Base-by-base conservation (phyloP, 108 stramenopile species). In the Skeletonema marinoi region DNA sequence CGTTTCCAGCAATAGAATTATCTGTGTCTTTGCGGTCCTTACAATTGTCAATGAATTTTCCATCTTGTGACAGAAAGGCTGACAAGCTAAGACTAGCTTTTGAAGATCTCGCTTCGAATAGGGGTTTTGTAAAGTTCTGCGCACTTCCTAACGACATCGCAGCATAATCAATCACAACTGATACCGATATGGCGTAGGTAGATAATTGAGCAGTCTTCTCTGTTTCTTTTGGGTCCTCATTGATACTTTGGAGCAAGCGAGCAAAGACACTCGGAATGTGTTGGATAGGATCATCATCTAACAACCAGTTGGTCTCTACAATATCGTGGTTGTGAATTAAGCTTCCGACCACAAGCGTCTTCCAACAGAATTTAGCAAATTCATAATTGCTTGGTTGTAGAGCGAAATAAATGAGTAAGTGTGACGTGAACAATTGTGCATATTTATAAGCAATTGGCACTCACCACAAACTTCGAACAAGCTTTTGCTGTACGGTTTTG, bases 281-380 rank as follows among this genome's bases (percentile, higher is more conserved):
- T n/a, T 32, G 63, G 6, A 16, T 71, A 2, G 71, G 35, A 54
- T 72, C 62, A 33, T 65, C 21, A 36, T 78, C 77, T n/a, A 77
- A 32, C 38, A 78, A 17, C 77, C 77, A 78, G 36, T 69, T 33
- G 3, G 59, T 71, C 14, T 58, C 56, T 14, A 48, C 39, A 48
- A 54, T 31, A 33, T 59, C 51, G 10, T 29, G 11, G 32, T 11
- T 35, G 19, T 41, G 56, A 48, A 41, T 36, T 56, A 76, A 33
- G 39, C 39, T 31, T 51, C 33, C 12, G 65, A 66, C 38, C 70
- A 80, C 68, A 35, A 75, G 62, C 29, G 73, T 67, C 32, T 66
- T 75, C 79, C 79, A 81, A 36, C 80, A 81, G 35, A 58, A 81
- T 31, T 77, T 76, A 2, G 75, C 80, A 42, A 81, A 81, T 21